Evolutionary conservation across 768 basidiomycete genomes (phyloP).

Genomic region (Suillus fuscotomentosus): DNA sequence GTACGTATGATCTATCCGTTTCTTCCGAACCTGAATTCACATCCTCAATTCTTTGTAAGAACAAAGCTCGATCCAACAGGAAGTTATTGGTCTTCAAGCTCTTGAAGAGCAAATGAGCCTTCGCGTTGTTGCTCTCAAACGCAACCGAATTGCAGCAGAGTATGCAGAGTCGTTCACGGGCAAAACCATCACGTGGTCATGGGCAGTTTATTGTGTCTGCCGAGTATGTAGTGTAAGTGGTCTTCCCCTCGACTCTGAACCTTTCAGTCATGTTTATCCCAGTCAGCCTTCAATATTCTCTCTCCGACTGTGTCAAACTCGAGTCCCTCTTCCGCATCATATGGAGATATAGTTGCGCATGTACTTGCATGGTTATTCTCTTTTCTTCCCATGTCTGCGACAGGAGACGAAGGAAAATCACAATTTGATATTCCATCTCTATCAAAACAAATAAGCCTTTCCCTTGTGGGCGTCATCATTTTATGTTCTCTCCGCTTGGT

Average conservation of each 20-base stretch:
- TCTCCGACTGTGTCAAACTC: constrained; percentile 25
- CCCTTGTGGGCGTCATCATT: constrained; percentile 76
- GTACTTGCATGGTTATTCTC: constrained; percentile 40
- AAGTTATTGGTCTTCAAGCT: constrained; percentile 62
- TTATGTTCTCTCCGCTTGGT: constrained; percentile 70
- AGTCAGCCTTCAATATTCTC: constrained; percentile 35
- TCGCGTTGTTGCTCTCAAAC: constrained; percentile 51
- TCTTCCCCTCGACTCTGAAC: neutral
- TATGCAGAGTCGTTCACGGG: constrained; percentile 59
- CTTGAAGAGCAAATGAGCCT: constrained; percentile 67
- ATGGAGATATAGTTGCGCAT: constrained; percentile 42
- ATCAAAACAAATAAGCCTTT: constrained; percentile 59
- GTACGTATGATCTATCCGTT: constrained; percentile 21
- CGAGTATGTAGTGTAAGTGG: constrained; percentile 59
- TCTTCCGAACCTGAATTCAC: constrained; percentile 5
- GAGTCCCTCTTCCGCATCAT: constrained; percentile 42
- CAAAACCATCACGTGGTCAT: constrained; percentile 46
- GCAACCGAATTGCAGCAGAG: constrained; percentile 45
- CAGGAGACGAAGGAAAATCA: constrained; percentile 16
- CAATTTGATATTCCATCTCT: constrained; percentile 38
- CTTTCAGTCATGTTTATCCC: constrained; percentile 13
- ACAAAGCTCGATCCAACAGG: constrained; percentile 43
- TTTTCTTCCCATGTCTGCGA: constrained; percentile 28
- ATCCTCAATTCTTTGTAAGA: constrained; percentile 25
- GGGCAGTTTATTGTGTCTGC: constrained; percentile 66